Conservation (phyloP, 805 yeast species). For the Wickerhamomyces alni region DNA sequence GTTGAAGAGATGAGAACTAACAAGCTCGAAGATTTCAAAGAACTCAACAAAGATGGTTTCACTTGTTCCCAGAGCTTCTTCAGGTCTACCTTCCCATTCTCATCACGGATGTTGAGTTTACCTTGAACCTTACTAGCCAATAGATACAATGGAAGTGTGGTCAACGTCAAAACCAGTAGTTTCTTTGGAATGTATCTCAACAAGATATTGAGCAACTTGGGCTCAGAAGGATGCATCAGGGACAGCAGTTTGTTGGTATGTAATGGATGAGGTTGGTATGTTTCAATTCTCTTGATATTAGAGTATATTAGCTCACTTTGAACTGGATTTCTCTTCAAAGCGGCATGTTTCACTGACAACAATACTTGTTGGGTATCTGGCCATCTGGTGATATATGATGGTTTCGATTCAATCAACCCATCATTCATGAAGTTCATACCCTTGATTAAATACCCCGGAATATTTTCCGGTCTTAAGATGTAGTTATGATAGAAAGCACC, state of each 20-base stretch:
- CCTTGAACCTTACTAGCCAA: neutral
- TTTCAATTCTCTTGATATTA: constrained; percentile 1
- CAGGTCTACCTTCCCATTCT: neutral
- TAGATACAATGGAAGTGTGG: constrained; percentile 7
- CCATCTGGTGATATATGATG: constrained; percentile 10
- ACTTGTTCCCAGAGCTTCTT: neutral
- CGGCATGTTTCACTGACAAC: neutral
- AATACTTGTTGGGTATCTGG: constrained; percentile 2
- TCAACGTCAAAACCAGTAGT: constrained; percentile 1
- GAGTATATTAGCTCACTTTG: neutral
- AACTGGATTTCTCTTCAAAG: neutral
- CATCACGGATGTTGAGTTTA: neutral
- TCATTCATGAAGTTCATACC: constrained; percentile 4
- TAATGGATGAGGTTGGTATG: constrained; percentile 10
- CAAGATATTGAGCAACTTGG: constrained; percentile 6
- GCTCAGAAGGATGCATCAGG: constrained; percentile 13
- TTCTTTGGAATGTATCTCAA: constrained; percentile 8
- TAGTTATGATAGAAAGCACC: constrained; percentile 13
- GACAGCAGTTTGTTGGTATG: constrained; percentile 11
- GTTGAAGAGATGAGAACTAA: constrained; percentile 2
- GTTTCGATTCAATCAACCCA: constrained; percentile 13
- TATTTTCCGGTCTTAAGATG: constrained; percentile 10
- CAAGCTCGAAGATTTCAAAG: constrained; percentile 3
- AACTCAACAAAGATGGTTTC: neutral
- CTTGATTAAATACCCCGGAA: constrained; percentile 7